Evolutionary conservation across 805 yeast species (phyloP).

Genomic region (Candida glaebosa): DNA sequence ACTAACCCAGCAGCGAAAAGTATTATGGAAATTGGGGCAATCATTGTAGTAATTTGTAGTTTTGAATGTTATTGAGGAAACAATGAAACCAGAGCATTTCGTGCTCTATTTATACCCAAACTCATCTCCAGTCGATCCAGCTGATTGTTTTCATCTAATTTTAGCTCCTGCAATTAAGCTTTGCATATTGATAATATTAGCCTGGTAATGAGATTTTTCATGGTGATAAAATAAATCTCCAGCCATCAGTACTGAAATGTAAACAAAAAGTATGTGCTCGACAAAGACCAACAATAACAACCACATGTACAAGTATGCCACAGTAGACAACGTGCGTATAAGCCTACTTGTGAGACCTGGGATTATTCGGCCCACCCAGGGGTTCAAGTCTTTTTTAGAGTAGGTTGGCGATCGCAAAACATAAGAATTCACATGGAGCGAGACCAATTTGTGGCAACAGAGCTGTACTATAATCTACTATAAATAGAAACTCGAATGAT

Average conservation of each 20-base stretch:
- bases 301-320: background rate
- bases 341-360: too few species aligned
- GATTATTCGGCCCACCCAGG: too few species aligned
- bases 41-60: background rate
- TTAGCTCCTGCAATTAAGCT: background rate
- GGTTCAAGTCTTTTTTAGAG: too few species aligned
- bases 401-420: too few species aligned
- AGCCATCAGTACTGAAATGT: background rate
- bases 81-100: constrained; percentile 6
- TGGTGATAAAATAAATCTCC: background rate
- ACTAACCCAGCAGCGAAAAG: constrained; percentile 2
- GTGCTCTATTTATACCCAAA: constrained; percentile 4
- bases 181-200: background rate
- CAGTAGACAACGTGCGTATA: background rate
- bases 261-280: too few species aligned
- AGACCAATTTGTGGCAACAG: background rate
- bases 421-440: background rate
- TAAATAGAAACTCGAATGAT: background rate
- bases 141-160: background rate
- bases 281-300: background rate
- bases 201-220: background rate
- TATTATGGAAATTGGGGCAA: constrained; percentile 3
- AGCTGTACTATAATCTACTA: background rate
- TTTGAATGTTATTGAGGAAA: constrained; percentile 9
- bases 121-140: background rate